Conservation (phyloP, 768 basidiomycete genomes). For the Chalciporus pseudorubinellus region DNA sequence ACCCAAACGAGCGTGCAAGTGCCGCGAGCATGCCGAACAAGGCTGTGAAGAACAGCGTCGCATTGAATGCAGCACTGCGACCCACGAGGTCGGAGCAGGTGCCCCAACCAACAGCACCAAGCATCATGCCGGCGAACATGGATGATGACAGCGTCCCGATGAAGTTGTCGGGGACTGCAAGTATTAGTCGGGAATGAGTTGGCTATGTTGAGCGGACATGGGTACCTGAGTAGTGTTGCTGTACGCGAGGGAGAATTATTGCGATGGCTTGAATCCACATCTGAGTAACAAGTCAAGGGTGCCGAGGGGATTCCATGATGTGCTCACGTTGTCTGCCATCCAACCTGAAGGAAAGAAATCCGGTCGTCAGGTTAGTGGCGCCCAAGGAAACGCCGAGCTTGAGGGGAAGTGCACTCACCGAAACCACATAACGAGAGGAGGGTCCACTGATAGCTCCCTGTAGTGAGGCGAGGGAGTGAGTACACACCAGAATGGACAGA, state of each 20-base stretch:
- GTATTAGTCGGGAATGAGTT: slow-evolving; percentile 16
- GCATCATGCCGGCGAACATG: slow-evolving; percentile 97
- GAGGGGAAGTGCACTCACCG: slow-evolving; percentile 49
- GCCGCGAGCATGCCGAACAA: slow-evolving; percentile 83
- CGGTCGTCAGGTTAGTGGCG: slow-evolving; percentile 2
- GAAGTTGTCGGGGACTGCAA: slow-evolving; percentile 64
- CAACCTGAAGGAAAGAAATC: slow-evolving; percentile 55
- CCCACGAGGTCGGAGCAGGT: slow-evolving; percentile 90
- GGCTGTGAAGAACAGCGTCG: slow-evolving; percentile 86
- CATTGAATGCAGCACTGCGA: slow-evolving; percentile 87
- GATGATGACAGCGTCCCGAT: slow-evolving; percentile 84
- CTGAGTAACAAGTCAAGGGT: slow-evolving; percentile 42
- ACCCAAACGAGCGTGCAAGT: slow-evolving; percentile 62
- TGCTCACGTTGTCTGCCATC: slow-evolving; percentile 86
- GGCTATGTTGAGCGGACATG: slow-evolving; percentile 8
- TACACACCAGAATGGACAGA: background rate
- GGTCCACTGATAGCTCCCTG: slow-evolving; percentile 78
- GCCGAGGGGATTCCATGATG: background rate
- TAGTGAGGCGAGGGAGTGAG: background rate
- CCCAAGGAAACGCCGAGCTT: background rate
- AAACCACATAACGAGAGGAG: slow-evolving; percentile 83
- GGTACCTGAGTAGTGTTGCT: slow-evolving; percentile 79
- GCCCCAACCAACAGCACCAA: slow-evolving; percentile 91
- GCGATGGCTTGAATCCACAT: slow-evolving; percentile 94
- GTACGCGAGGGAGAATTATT: slow-evolving; percentile 94